Evolutionary conservation across 768 basidiomycete species (phyloP).

Genomic region (Termitomyces sp.): DNA sequence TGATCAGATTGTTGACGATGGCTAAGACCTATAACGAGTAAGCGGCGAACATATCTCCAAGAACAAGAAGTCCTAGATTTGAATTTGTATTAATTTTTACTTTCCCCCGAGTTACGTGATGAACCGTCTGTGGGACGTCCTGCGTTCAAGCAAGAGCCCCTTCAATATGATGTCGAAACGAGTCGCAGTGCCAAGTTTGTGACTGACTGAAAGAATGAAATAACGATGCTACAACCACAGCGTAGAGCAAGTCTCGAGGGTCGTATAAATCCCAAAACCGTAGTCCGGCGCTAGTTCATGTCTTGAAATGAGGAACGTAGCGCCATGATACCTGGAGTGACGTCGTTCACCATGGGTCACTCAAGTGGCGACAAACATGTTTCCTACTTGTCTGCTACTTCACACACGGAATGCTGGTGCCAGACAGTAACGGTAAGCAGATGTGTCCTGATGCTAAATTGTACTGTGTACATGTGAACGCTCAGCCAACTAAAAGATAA

Average conservation of each 20-base stretch:
- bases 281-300: constrained; percentile 45
- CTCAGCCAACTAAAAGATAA: too few relatives aligned
- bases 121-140: constrained; percentile 16
- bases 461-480: background rate
- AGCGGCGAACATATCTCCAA: constrained; percentile 53
- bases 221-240: constrained; percentile 62
- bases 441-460: background rate
- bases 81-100: constrained; percentile 61
- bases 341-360: background rate
- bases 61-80: constrained; percentile 50
- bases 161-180: background rate
- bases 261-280: constrained; percentile 56
- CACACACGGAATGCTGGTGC: background rate
- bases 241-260: constrained; percentile 61
- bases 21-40: constrained; percentile 34
- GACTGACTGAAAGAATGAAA: constrained; percentile 38
- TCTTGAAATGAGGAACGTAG: constrained; percentile 64
- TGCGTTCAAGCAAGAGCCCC: background rate
- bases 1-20: background rate
- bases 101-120: constrained; percentile 30
- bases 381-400: background rate
- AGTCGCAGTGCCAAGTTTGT: constrained; percentile 51
- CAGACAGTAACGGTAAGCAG: background rate
- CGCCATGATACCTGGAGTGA: constrained; percentile 37
- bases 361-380: background rate